Evolutionary conservation across 495 filamentous ascomycete genomes (phyloP), one percentile per base, ranked within the genome.

Genomic region (Hyaloscypha bicolor): DNA sequence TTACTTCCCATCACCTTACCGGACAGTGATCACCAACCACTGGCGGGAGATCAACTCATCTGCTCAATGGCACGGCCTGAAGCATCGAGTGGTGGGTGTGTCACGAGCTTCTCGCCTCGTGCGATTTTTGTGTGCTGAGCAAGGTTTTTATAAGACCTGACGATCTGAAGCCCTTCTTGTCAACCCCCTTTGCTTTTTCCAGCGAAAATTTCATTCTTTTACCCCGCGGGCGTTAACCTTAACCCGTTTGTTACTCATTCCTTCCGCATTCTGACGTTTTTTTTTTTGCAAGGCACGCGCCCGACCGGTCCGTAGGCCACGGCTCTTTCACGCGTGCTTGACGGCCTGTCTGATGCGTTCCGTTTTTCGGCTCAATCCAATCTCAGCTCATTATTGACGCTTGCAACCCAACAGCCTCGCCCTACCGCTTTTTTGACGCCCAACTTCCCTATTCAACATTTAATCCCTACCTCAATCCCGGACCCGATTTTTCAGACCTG

Each of bases 71-170:
- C 3, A 30, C 2, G n/a, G 32, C n/a, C 55, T 22, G 32, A 29
- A 57, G 29, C 58, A 60, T 39, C 37, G 59, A 61, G 31, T 61
- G 59, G 59, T 33, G 16, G 33, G 8, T 14, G 35, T 35, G 59
- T 61, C 59, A 61, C 37, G 59, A 35, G 33, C 32, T 48, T 4
- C 5, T 48, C 59, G 59, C 59, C 59, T 61, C 59, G 59, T 61
- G 59, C 37, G 35, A 48, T 48, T 1, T 35, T 61, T 35, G 59
- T 61, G 59, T 30, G 35, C 33, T 48, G 21, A 16, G 11, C 9
- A 48, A 19, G 42, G 9, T 48, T 48, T 48, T 48, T 48, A 48
- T 48, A 48, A 48, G 42, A 48, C 42, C 42, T 48, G 42, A 48
- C 42, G 42, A 48, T 48, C 42, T 48, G 42, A 48, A 12, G 42